Conservation (phyloP, 116 monocot species). For the Cymodocea nodosa region DNA sequence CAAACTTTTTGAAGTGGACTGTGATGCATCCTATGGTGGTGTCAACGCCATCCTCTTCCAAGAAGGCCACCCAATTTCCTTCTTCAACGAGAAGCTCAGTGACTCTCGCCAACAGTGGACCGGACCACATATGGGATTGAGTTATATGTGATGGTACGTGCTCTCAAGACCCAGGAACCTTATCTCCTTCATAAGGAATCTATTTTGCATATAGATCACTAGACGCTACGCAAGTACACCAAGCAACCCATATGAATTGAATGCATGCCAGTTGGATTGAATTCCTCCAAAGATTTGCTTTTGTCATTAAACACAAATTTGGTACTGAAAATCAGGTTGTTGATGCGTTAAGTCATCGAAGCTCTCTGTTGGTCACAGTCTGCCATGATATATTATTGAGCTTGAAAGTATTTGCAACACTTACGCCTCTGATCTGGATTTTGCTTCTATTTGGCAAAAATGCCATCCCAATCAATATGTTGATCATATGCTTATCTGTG, state of each 20-base stretch:
- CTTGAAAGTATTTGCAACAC: neutral
- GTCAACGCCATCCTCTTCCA: neutral
- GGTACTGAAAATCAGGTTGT: neutral
- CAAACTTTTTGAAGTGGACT: neutral
- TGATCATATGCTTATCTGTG: too few relatives aligned
- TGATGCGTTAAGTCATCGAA: neutral
- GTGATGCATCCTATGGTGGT: neutral
- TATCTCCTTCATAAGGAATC: neutral
- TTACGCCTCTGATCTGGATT: too few relatives aligned
- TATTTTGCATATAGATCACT: neutral
- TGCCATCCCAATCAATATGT: too few relatives aligned
- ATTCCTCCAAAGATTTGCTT: too few relatives aligned
- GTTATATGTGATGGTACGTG: neutral
- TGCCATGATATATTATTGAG: neutral
- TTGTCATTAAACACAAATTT: neutral
- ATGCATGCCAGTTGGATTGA: neutral
- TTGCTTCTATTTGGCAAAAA: too few relatives aligned
- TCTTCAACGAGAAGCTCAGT: neutral
- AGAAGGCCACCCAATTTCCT: neutral
- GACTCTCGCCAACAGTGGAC: too few relatives aligned
- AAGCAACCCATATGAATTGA: neutral
- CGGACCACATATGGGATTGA: conserved; percentile 5
- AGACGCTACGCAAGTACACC: neutral
- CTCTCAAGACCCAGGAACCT: neutral
- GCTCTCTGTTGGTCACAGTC: neutral